Percentiles rank a stretch among this genome's conserved stretches.
These are phyloP conservation scores for Paratinospora sagittata DNA, from an alignment of 164 flowering plant species.

Conservation along the genomic window DNA sequence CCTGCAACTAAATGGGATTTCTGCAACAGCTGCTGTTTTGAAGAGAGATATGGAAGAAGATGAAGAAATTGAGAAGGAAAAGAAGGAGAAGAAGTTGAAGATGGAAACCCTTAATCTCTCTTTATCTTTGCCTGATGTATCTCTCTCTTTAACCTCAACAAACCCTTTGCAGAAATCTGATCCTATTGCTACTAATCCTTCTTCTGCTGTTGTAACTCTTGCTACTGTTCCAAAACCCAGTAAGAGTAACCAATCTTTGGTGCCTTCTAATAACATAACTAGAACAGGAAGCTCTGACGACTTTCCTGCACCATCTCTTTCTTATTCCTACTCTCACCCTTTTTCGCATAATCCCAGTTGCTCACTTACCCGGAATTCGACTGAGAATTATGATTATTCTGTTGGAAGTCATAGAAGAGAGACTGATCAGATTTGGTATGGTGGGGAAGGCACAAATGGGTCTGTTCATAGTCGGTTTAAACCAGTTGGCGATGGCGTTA, in stretches of 20 bases:
- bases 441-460: slow-evolving; percentile 97
- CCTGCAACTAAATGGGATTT: slow-evolving; percentile 48
- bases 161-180: slow-evolving; percentile 41
- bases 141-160: slow-evolving; percentile 57
- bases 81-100: slow-evolving; percentile 60
- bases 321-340: slow-evolving; percentile 69
- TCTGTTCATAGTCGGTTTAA: slow-evolving; percentile 91
- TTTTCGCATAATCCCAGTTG: slow-evolving; percentile 94
- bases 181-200: slow-evolving; percentile 21
- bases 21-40: slow-evolving; percentile 32
- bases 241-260: slow-evolving; percentile 52
- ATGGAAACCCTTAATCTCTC: slow-evolving; percentile 78
- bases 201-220: too few species aligned
- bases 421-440: slow-evolving; percentile 74
- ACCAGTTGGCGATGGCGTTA: slow-evolving; percentile 78
- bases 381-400: slow-evolving; percentile 66
- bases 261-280: slow-evolving; percentile 54
- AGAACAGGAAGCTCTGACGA: slow-evolving; percentile 72
- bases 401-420: slow-evolving; percentile 54
- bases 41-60: slow-evolving; percentile 36
- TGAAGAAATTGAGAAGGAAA: slow-evolving; percentile 33
- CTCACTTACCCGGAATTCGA: slow-evolving; percentile 76
- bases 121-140: slow-evolving; percentile 69
- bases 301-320: slow-evolving; percentile 69
- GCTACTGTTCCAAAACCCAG: slow-evolving; percentile 24